Base-by-base conservation (phyloP, 768 basidiomycete species). In the Rhodosporidiobolus odoratus region DNA sequence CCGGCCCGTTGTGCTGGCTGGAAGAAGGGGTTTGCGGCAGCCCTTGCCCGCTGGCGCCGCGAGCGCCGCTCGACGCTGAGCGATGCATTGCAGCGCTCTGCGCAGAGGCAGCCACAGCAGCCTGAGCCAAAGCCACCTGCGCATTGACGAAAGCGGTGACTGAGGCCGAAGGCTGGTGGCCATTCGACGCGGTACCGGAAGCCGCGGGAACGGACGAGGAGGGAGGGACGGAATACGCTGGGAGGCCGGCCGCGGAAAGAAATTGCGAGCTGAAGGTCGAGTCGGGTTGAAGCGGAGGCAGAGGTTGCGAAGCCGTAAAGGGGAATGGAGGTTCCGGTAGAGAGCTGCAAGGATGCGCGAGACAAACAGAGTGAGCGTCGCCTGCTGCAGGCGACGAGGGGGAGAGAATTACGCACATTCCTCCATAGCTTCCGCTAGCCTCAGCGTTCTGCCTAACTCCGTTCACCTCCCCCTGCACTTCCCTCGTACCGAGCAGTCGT, bases 141-240 rank as follows among this genome's bases (percentile, higher is more conserved):
- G 38, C 37, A 17, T 40, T 32, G 48, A 66, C n/a, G 47, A 52
- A 38, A 2, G 37, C 13, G 21, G 21, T n/a, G 58, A 67, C 15
- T 2, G 41, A 4, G 21, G 30, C 16, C 0, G 58, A 7, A 4
- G n/a, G n/a, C n/a, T n/a, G n/a, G n/a, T n/a, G n/a, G n/a, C n/a
- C n/a, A n/a, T n/a, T n/a, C n/a, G n/a, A n/a, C n/a, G n/a, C n/a
- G n/a, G n/a, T n/a, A n/a, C n/a, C n/a, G 58, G 43, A 16, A 23
- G 9, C 0, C 40, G 38, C 7, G 35, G 13, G 4, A 38, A 37
- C 6, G 56, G 52, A 9, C 30, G 23, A 23, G 61, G 58, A 16
- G 59, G 57, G 56, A 65, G 25, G 19, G 65, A 53, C 2, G 83
- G 67, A 78, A 82, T 78, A 68, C 84, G 81, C 12, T 68, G 80